Percentiles rank a stretch among this genome's conserved stretches.
These are phyloP conservation scores for Populus alba DNA, from an alignment of 345 rosid genomes.

Conservation along the genomic window DNA sequence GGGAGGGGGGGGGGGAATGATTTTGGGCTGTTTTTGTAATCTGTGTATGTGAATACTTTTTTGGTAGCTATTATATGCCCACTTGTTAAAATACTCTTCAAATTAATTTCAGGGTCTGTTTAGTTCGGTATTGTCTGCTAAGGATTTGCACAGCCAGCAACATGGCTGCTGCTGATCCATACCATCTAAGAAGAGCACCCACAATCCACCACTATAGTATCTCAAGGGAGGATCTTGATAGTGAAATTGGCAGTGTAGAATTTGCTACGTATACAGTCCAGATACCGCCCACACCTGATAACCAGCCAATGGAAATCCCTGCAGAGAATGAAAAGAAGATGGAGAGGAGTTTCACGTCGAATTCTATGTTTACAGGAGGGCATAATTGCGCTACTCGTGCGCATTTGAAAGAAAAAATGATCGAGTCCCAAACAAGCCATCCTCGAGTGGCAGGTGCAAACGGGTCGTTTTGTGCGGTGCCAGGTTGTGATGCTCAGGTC, in stretches of 20 bases:
- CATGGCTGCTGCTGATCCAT: slow-evolving; percentile 38
- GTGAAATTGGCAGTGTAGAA: slow-evolving; percentile 42
- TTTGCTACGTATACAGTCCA: slow-evolving; percentile 45
- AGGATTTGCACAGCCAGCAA: neutral
- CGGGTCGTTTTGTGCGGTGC: slow-evolving; percentile 34
- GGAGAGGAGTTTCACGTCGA: slow-evolving; percentile 19
- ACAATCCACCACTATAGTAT: slow-evolving; percentile 39
- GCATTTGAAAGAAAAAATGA: slow-evolving; percentile 36
- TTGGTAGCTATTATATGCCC: too few species aligned
- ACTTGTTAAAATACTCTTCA: too few species aligned
- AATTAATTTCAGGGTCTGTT: neutral
- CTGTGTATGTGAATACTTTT: too few species aligned
- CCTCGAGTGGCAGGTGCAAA: slow-evolving; percentile 24
- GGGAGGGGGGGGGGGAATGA: too few species aligned
- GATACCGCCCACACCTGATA: slow-evolving; percentile 67
- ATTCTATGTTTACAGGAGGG: slow-evolving; percentile 48
- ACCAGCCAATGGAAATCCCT: slow-evolving; percentile 33
- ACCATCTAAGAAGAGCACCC: slow-evolving; percentile 14
- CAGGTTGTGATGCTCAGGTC: slow-evolving; percentile 41
- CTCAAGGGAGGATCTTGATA: slow-evolving; percentile 46
- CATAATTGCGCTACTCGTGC: slow-evolving; percentile 37
- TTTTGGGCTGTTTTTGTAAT: too few species aligned
- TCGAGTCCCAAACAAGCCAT: slow-evolving; percentile 27
- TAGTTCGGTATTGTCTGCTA: neutral
- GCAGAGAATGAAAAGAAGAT: neutral